A percentile compares a stretch with the other conserved stretches of the same genome.
Evolutionary conservation across 176 grass and related monocot species (phyloP).

Genomic region (Eragrostis curvula): DNA sequence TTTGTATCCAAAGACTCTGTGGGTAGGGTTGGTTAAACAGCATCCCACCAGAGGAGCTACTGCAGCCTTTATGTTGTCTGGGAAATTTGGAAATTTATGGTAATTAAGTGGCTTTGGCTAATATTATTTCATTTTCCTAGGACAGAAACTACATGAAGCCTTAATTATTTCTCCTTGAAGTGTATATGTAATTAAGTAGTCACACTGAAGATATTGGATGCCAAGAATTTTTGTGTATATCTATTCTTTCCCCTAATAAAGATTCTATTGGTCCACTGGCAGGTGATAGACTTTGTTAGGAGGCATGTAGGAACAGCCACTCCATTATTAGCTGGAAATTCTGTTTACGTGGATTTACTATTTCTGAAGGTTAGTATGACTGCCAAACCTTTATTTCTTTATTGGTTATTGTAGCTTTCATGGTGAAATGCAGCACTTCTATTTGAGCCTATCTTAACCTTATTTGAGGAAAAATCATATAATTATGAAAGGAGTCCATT

Average conservation of each 20-base stretch:
- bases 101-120: too few relatives aligned
- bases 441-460: background rate
- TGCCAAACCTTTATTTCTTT: background rate
- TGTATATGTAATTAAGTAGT: too few relatives aligned
- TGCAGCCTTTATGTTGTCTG: too few relatives aligned
- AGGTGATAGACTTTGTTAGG: conserved; percentile 83
- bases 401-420: background rate
- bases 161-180: too few relatives aligned
- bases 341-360: conserved; percentile 73
- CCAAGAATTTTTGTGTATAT: background rate
- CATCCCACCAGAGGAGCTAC: too few relatives aligned
- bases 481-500: background rate
- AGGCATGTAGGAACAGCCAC: conserved; percentile 58
- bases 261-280: conserved; percentile 31
- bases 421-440: background rate
- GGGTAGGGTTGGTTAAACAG: too few relatives aligned
- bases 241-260: conserved; percentile 2
- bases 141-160: too few relatives aligned
- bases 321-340: conserved; percentile 86
- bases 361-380: conserved; percentile 77
- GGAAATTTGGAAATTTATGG: too few relatives aligned
- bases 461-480: background rate
- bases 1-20: too few relatives aligned
- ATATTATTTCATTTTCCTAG: too few relatives aligned
- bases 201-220: too few relatives aligned